phyloP scores from a whole-genome alignment of 257 asterid species.

The Ilex aquifolium region DNA sequence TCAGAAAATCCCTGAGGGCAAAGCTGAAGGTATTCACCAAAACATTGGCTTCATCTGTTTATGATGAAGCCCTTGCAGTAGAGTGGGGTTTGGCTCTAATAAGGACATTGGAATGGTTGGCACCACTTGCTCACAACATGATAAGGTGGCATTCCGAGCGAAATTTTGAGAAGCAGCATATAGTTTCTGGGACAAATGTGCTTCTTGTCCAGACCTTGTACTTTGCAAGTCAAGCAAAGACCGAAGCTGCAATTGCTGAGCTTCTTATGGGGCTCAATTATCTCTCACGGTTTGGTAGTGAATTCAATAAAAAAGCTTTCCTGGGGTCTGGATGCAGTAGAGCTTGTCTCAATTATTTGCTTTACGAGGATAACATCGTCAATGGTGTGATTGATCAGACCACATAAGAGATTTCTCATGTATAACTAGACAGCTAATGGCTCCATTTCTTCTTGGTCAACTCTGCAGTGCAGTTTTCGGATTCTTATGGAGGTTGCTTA shows the following conservation, averaged over 20 bases:
- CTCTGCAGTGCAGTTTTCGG: not conserved
- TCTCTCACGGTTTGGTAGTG: constrained; percentile 44
- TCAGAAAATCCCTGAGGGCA: constrained; percentile 49
- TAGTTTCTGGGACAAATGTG: constrained; percentile 48
- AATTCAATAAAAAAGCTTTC: constrained; percentile 30
- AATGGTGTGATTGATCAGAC: constrained; percentile 25
- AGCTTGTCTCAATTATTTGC: constrained; percentile 25
- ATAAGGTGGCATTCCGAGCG: constrained; percentile 71
- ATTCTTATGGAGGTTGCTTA: not conserved
- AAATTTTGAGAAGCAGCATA: constrained; percentile 52
- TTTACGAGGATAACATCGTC: constrained; percentile 20
- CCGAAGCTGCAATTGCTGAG: constrained; percentile 56
- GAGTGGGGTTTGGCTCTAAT: constrained; percentile 51
- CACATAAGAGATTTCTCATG: constrained; percentile 15
- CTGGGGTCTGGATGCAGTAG: constrained; percentile 35
- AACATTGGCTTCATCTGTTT: constrained; percentile 30
- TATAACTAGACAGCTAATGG: not conserved
- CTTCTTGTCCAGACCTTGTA: constrained; percentile 78
- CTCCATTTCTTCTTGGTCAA: not conserved
- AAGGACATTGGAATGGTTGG: constrained; percentile 61
- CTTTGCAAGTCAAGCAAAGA: constrained; percentile 53
- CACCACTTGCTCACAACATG: constrained; percentile 74
- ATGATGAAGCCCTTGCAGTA: constrained; percentile 44
- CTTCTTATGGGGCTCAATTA: constrained; percentile 65
- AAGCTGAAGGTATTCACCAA: constrained; percentile 32